These are phyloP conservation scores for Pseudopyricularia cyperi DNA, from an alignment of 2,329 filamentous ascomycete genomes.

Conservation along the genomic window DNA sequence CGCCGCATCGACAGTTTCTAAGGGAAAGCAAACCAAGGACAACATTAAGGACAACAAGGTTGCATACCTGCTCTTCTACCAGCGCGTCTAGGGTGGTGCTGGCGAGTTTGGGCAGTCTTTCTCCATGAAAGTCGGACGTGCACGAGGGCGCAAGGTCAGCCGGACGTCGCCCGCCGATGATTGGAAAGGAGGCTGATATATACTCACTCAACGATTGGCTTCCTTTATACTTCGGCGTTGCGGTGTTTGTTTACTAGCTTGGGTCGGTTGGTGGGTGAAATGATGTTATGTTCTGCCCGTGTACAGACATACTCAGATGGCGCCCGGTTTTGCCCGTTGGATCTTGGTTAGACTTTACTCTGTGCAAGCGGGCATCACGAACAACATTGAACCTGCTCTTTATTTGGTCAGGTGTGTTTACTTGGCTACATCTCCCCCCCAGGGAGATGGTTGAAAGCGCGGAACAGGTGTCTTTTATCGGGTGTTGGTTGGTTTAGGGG, in stretches of 20 bases:
- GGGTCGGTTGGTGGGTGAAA: neutral
- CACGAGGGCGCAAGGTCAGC: neutral
- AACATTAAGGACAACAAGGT: slow-evolving; percentile 86
- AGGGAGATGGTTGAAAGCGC: no score
- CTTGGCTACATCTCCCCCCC: no score
- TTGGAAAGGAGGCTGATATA: neutral
- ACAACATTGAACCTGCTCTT: no score
- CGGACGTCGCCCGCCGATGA: neutral
- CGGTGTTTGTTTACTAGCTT: no score
- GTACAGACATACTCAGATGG: neutral
- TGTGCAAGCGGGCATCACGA: no score
- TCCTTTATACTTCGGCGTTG: neutral
- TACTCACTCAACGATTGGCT: neutral
- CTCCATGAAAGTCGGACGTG: neutral
- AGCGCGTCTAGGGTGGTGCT: slow-evolving; percentile 44
- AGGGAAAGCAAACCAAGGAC: slow-evolving; percentile 45
- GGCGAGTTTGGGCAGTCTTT: neutral
- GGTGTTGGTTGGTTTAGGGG: no score
- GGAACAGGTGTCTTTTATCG: no score
- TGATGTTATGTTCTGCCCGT: neutral
- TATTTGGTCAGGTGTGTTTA: no score
- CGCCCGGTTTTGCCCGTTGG: no score
- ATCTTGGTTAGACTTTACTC: no score
- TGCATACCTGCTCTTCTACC: slow-evolving; percentile 92
- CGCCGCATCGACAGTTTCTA: slow-evolving; percentile 29